A percentile compares a stretch with the other conserved stretches of the same genome.
phyloP scores from a whole-genome alignment of 495 filamentous ascomycete species.

The Diplogelasinospora grovesii region DNA sequence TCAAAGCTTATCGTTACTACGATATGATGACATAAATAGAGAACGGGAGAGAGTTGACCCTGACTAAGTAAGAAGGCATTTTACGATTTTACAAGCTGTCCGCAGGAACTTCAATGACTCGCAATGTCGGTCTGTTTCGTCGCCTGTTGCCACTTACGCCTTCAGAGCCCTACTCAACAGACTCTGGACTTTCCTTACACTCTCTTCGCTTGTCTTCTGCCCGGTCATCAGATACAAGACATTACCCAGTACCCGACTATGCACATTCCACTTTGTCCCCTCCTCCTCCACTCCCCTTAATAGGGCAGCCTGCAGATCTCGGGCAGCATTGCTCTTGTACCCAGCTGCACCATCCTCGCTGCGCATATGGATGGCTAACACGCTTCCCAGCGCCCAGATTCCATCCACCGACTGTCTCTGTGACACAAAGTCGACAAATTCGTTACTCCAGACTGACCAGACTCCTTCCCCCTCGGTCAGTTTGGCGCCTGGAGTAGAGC shows the following conservation, averaged over 20 bases:
- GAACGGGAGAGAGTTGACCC: too few relatives aligned
- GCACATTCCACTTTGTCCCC: constrained; percentile 46
- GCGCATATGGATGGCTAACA: constrained; percentile 59
- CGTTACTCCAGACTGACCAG: constrained; percentile 65
- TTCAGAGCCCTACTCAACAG: too few relatives aligned
- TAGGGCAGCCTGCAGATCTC: constrained; percentile 50
- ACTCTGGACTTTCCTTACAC: neutral
- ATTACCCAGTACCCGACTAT: constrained; percentile 69
- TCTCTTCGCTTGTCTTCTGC: constrained; percentile 47
- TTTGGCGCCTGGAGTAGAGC: neutral
- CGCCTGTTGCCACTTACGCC: too few relatives aligned
- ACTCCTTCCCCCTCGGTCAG: too few relatives aligned
- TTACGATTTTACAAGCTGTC: too few relatives aligned
- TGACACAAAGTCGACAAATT: constrained; percentile 51
- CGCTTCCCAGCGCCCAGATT: constrained; percentile 62
- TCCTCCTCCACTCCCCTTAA: constrained; percentile 14
- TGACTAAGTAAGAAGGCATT: too few relatives aligned
- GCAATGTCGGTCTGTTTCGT: too few relatives aligned
- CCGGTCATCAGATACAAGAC: constrained; percentile 73
- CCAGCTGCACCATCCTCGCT: constrained; percentile 36
- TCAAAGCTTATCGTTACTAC: too few relatives aligned
- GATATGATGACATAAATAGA: too few relatives aligned
- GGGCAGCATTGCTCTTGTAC: constrained; percentile 61
- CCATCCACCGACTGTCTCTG: constrained; percentile 46
- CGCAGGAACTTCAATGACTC: too few relatives aligned